These are phyloP conservation scores for Trichomonas vaginalis DNA, from an alignment of 208 protist genomes.

Conservation along the genomic window DNA sequence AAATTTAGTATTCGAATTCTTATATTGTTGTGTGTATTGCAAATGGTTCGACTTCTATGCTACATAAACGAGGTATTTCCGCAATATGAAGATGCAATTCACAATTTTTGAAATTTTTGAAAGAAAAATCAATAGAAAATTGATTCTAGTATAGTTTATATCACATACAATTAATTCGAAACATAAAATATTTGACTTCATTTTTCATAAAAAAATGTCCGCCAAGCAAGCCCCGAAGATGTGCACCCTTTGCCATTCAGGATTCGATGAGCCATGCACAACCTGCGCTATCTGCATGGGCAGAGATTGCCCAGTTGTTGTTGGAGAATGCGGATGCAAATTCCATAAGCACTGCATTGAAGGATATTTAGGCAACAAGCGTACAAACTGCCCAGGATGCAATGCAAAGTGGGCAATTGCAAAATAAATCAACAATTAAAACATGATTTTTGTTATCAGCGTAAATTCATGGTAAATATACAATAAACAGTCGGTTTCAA, in stretches of 20 bases:
- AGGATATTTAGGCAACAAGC: neutral
- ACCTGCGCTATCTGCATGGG: neutral
- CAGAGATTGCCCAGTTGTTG: neutral
- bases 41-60: too few relatives aligned
- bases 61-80: too few relatives aligned
- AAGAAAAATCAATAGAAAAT: too few relatives aligned
- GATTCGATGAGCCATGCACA: neutral
- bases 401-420: neutral
- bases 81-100: too few relatives aligned
- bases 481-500: too few relatives aligned
- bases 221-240: neutral
- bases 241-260: neutral
- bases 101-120: too few relatives aligned
- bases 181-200: neutral
- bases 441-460: too few relatives aligned
- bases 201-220: neutral
- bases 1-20: too few relatives aligned
- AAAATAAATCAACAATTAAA: too few relatives aligned
- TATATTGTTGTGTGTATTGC: too few relatives aligned
- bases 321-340: neutral
- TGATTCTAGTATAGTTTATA: too few relatives aligned
- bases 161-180: neutral
- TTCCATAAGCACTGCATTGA: neutral
- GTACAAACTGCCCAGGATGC: neutral
- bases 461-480: too few relatives aligned